A percentile compares a stretch with the other conserved stretches of the same genome.
Evolutionary conservation across 768 basidiomycete species (phyloP).

Genomic region (Neoboletus subvelutipes): DNA sequence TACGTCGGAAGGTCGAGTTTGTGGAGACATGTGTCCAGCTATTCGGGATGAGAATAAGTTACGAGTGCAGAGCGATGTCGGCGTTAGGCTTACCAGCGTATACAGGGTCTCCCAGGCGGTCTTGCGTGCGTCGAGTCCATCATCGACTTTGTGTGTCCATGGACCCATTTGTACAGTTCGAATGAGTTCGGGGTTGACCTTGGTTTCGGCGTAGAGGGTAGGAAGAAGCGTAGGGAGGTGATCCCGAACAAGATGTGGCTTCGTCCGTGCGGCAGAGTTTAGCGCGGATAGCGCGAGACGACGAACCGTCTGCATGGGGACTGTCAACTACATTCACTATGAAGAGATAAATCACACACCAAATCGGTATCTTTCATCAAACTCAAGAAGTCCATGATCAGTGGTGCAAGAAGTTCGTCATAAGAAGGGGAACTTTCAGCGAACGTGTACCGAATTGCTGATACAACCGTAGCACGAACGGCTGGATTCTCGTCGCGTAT

Average conservation of each 20-base stretch:
- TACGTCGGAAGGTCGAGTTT: conserved; percentile 88
- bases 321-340: not conserved
- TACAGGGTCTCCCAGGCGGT: conserved; percentile 98
- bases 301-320: conserved; percentile 69
- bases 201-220: conserved; percentile 81
- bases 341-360: conserved; percentile 43
- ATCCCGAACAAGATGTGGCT: conserved; percentile 87
- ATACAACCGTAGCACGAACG: conserved; percentile 84
- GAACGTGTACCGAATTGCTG: conserved; percentile 89
- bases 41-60: not conserved
- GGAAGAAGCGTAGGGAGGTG: conserved; percentile 77
- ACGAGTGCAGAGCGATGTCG: not conserved
- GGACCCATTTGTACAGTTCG: conserved; percentile 96
- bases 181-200: conserved; percentile 74
- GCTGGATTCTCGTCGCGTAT: conserved; percentile 67
- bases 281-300: conserved; percentile 85
- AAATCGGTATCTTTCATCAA: conserved; percentile 87
- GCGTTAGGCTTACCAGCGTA: conserved; percentile 65
- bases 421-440: conserved; percentile 83
- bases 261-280: conserved; percentile 94
- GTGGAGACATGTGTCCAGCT: conserved; percentile 90
- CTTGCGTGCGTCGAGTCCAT: conserved; percentile 94
- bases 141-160: conserved; percentile 96
- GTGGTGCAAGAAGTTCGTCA: conserved; percentile 85
- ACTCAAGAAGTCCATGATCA: conserved; percentile 89